Evolutionary conservation across 129 eudicot genomes (phyloP), one percentile per base, ranked within the genome.

Genomic region (Helichrysum umbraculigerum): DNA sequence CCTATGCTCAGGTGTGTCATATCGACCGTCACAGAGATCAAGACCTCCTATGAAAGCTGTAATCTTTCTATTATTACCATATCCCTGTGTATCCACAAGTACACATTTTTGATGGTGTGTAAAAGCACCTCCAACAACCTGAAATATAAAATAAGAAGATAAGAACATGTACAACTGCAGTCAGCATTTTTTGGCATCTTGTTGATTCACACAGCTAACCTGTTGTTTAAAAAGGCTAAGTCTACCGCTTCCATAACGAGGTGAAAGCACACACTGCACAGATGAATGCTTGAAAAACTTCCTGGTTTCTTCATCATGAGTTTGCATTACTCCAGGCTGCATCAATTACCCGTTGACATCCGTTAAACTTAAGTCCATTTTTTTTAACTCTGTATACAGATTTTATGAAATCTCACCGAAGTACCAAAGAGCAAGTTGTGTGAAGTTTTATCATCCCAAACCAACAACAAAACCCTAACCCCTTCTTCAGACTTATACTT

Each of bases 41-140:
- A 94, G 86, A 74, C 98, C 97, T 3, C 98, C 98, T 68, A 94
- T 19, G 54, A 94, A 94, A 21, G 97, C 96, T 37, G 91, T 87
- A 41, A 94, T 77, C 82, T 89, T 91, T 68, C 98, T 86, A 28
- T 88, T 88, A 67, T 78, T 84, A 39, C 92, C 91, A 75, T 28
- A 44, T 58, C 90, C 92, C 74, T 87, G 96, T 28, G 96, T 83
- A 83, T 94, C 98, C 47, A 94, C 93, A 74, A 94, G 85, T 44
- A 94, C 97, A 84, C 97, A 91, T 77, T 94, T 94, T 86, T 94
- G 98, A 81, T 94, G 98, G 83, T 94, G 98, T 37, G 98, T 91
- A 72, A 91, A 94, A 10, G 89, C 73, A 41, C 87, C 87, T 71
- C 98, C 98, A 41, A 94, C 97, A 17, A 91, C 88, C 98, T 93